Conservation (phyloP, 108 stramenopile genomes). For the Parietichytrium sp. region DNA sequence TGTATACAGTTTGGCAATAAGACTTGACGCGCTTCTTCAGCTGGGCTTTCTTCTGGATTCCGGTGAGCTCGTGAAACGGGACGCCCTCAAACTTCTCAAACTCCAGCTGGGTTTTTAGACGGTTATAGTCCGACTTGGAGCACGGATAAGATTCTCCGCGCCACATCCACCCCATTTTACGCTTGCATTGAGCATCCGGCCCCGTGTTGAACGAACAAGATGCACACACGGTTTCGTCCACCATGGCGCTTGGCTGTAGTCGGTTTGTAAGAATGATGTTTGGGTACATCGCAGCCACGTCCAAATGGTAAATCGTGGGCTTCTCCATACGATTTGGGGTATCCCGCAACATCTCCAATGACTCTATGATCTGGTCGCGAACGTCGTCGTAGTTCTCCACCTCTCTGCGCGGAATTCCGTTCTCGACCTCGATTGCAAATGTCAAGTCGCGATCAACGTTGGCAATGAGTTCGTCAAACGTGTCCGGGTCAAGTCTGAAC, state of each 20-base stretch:
- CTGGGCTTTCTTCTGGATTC: conserved; percentile 72
- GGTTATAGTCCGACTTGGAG: conserved; percentile 76
- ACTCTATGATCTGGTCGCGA: conserved; percentile 76
- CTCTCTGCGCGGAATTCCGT: conserved; percentile 78
- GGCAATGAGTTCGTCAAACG: conserved; percentile 90
- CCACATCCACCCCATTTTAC: conserved; percentile 97
- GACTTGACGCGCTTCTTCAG: conserved; percentile 79
- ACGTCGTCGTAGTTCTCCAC: conserved; percentile 95
- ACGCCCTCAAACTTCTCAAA: conserved; percentile 67
- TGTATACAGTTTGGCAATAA: conserved; percentile 92
- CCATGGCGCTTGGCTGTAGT: conserved; percentile 93
- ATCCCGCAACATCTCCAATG: conserved; percentile 90
- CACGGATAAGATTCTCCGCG: conserved; percentile 91
- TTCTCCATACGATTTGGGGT: conserved; percentile 80
- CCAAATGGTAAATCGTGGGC: conserved; percentile 92
- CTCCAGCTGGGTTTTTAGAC: conserved; percentile 85
- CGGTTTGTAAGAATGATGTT: conserved; percentile 99
- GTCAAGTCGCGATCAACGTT: conserved; percentile 92
- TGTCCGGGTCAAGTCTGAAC: conserved; percentile 84
- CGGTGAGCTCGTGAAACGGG: conserved; percentile 74
- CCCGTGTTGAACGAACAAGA: conserved; percentile 91
- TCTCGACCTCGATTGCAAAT: conserved; percentile 94
- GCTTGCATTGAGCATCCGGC: conserved; percentile 80
- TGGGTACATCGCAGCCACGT: conserved; percentile 99
- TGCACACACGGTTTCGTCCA: conserved; percentile 89